Conservation (phyloP, 805 yeast genomes). For the Myxozyma neglecta region DNA sequence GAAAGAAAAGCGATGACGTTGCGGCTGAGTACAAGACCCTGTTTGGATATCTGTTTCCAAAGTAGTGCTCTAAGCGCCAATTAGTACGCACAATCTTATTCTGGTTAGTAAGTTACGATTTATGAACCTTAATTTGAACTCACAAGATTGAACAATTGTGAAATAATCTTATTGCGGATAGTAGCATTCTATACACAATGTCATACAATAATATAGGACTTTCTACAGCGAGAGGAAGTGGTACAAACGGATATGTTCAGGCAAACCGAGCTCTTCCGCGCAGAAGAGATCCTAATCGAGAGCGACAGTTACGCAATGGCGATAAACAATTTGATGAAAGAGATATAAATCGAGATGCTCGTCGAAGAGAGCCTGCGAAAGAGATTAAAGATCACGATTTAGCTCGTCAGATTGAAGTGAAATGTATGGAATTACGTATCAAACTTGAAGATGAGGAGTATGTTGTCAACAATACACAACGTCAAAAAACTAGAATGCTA, state of each 20-base stretch:
- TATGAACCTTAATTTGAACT: too few relatives aligned
- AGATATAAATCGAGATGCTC: slow-evolving; percentile 14
- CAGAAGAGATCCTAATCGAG: slow-evolving; percentile 6
- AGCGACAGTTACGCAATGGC: background rate
- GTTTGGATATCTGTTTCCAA: background rate
- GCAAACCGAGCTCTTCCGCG: slow-evolving; percentile 31
- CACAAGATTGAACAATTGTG: too few relatives aligned
- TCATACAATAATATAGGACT: slow-evolving; percentile 39
- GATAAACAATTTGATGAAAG: slow-evolving; percentile 15
- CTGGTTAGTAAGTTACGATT: background rate
- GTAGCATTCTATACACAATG: slow-evolving; percentile 5
- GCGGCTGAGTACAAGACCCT: background rate
- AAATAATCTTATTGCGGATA: background rate
- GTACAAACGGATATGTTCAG: slow-evolving; percentile 38
- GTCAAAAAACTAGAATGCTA: background rate
- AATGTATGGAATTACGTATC: slow-evolving; percentile 34
- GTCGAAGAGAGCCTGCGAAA: slow-evolving; percentile 14
- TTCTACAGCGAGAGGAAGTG: slow-evolving; percentile 39
- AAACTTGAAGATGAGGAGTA: slow-evolving; percentile 33
- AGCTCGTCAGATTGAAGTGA: slow-evolving; percentile 32
- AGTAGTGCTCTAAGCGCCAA: background rate
- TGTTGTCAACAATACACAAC: background rate
- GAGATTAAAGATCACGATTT: slow-evolving; percentile 28
- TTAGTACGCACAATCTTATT: background rate
- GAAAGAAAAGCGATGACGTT: background rate